These are phyloP conservation scores for Hanseniaspora meyeri DNA, from an alignment of 805 yeast species.

Conservation along the genomic window DNA sequence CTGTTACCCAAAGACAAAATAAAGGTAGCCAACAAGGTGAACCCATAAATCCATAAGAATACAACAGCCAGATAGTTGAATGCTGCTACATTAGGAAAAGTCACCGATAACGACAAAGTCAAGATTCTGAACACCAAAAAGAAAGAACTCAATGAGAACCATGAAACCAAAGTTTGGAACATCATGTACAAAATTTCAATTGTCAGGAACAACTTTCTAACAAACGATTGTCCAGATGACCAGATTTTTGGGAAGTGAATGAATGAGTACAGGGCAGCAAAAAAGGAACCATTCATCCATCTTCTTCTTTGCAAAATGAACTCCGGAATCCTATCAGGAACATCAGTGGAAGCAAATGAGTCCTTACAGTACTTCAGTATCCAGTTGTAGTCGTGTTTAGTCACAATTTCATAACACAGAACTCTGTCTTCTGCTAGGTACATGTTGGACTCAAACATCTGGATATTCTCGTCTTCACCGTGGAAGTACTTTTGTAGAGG, in stretches of 20 bases:
- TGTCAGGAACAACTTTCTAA: constrained; percentile 58
- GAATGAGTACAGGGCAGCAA: constrained; percentile 82
- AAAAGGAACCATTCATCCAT: constrained; percentile 94
- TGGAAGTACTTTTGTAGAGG: constrained; percentile 84
- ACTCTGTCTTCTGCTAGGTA: constrained; percentile 94
- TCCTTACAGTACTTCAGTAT: constrained; percentile 71
- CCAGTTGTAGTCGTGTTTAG: constrained; percentile 64
- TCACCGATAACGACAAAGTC: constrained; percentile 56
- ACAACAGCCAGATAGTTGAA: constrained; percentile 69
- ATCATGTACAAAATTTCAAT: constrained; percentile 72
- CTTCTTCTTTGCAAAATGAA: constrained; percentile 85
- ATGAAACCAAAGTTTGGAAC: constrained; percentile 63
- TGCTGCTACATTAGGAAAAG: constrained; percentile 45
- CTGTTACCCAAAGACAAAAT: constrained; percentile 87
- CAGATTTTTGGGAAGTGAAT: constrained; percentile 66
- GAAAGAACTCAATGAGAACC: constrained; percentile 87
- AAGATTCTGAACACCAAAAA: constrained; percentile 81
- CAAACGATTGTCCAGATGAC: constrained; percentile 59
- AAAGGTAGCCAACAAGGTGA: constrained; percentile 71
- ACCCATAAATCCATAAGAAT: constrained; percentile 74
- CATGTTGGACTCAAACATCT: constrained; percentile 90
- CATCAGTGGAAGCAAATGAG: constrained; percentile 91
- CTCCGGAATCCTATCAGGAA: constrained; percentile 77
- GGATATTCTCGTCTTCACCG: constrained; percentile 70
- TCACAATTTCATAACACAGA: constrained; percentile 88